Evolutionary conservation across 164 flowering plant genomes (phyloP), one percentile per base, ranked within the genome.

Genomic region (Chimonanthus salicifolius): DNA sequence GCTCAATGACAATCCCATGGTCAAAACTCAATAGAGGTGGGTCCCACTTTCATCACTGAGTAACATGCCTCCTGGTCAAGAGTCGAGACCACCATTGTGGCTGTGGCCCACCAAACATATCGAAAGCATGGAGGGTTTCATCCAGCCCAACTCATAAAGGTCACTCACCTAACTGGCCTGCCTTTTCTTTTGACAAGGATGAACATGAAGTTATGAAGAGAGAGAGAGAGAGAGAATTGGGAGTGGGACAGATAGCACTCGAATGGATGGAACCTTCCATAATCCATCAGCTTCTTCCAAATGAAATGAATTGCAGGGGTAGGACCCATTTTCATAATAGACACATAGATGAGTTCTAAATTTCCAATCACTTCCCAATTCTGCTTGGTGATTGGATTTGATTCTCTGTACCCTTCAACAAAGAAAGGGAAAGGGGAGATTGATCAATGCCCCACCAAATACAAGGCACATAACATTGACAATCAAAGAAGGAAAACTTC

Each of bases 31-130:
- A 11, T 13, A n/a, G 16, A 6, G 16, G 60, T 54, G 60, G 16
- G 60, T 4, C 60, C n/a, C n/a, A 54, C 60, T 54, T 54, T 1
- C 16, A 16, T 33, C 64, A 58, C 49, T 6, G 58, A 2, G 50
- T 60, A 58, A 71, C 65, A 71, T 71, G 65, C 33, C 46, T 44
- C 45, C 58, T 71, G 73, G 73, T 71, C 65, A 48, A 47, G 70
- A 63, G 73, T 71, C 65, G 18, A 47, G 70, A 63, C 10, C 18
- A 9, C 66, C 60, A 13, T 3, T 15, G 21, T 21, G 47, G 47
- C 15, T 7, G 70, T 15, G 70, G 18, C 54, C 54, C 70, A 47
- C 46, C 49, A 11, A n/a, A 7, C 8, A 16, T 13, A 11, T 3
- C 15, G 15, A 54, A 54, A 54, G 60, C 60, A 46, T 13, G 70